Base-by-base conservation (phyloP, 2,329 filamentous ascomycete species). In the Trichoderma asperellum region DNA sequence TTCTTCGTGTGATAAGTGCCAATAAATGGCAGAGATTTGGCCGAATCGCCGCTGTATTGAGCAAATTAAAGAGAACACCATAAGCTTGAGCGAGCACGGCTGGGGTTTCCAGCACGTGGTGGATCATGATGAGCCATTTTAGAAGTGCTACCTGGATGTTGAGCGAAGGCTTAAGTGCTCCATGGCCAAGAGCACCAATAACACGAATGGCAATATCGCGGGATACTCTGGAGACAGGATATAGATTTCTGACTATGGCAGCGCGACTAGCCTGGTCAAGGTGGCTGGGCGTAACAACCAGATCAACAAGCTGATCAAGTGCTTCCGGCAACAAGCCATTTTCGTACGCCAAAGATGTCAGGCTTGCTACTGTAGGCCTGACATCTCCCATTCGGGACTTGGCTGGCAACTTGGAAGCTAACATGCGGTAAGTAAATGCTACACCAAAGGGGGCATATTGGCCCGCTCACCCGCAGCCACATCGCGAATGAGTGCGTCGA, bases 111-210 rank as follows among this genome's bases (percentile, higher is more conserved):
- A 96, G 79, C 57, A 90, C 81, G 73, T 93, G 90, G 75, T 94
- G 89, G 4, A 93, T 86, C 80, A 92, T 88, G 68, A 93, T 86
- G 61, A 96, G 83, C 93, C 93, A 97, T 79, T 88, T 90, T 71
- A 96, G 80, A 62, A 96, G 83, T 53, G 89, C 83, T 32, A 86
- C 87, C 79, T 97, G 93, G 0, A 92, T 87, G 56, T 86, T 83
- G 56, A 92, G 84, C 16, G 90, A 88, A 16, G 93, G 91, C 77
- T 94, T 96, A 67, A 88, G 85, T 76, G 89, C 88, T 74, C 92
- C 92, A 75, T 93, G 90, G 4, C 93, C 92, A n/a, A 97, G 84
- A 59, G 87, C 88, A 64, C 89, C 90, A 27, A 96, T 85, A 11
- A 94, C 81, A 69, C 87, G 89, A 60, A 92, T 83, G 61, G 92